A percentile compares a stretch with the other conserved stretches of the same genome.
Conservation (phyloP, 768 basidiomycete species). For the Leccinellum rugosiceps region DNA sequence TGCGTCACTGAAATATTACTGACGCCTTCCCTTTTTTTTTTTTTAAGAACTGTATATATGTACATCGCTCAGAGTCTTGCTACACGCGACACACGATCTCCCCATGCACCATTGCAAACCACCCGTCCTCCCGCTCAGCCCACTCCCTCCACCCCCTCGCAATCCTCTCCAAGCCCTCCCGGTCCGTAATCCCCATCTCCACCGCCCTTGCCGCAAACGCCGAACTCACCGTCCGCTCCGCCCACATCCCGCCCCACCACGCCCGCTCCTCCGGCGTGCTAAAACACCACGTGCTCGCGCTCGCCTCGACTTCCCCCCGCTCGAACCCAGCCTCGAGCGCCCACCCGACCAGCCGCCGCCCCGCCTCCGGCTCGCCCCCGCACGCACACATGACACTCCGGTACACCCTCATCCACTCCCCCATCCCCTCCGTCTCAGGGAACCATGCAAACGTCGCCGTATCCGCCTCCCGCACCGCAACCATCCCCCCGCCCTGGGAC, state of each 20-base stretch:
- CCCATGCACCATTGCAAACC: slow-evolving; percentile 33
- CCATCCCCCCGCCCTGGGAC: slow-evolving; percentile 36
- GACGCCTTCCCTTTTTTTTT: no score
- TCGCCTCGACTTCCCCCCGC: slow-evolving; percentile 24
- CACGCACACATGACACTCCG: slow-evolving; percentile 25
- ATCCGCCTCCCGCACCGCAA: slow-evolving; percentile 45
- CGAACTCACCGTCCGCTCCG: slow-evolving; percentile 35
- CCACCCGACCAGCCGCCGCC: slow-evolving; percentile 37
- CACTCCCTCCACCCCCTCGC: slow-evolving; percentile 28
- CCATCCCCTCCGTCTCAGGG: slow-evolving; percentile 34
- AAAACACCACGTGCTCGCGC: slow-evolving; percentile 37
- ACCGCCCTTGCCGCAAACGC: slow-evolving; percentile 32
- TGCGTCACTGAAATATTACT: no score
- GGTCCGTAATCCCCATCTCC: slow-evolving; percentile 21
- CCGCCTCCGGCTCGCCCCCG: slow-evolving; percentile 40
- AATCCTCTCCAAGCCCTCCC: slow-evolving; percentile 23
- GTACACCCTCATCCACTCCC: slow-evolving; percentile 21
- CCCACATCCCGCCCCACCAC: slow-evolving; percentile 40
- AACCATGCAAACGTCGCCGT: slow-evolving; percentile 32
- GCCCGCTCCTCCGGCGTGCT: slow-evolving; percentile 33
- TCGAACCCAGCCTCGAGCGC: slow-evolving; percentile 37
- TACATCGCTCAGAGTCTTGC: no score
- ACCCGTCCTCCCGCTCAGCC: slow-evolving; percentile 32
- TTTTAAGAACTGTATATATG: no score
- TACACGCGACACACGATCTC: slow-evolving; percentile 33